These are phyloP conservation scores for Triangularia setosa DNA, from an alignment of 2,329 filamentous ascomycete genomes.

Conservation along the genomic window DNA sequence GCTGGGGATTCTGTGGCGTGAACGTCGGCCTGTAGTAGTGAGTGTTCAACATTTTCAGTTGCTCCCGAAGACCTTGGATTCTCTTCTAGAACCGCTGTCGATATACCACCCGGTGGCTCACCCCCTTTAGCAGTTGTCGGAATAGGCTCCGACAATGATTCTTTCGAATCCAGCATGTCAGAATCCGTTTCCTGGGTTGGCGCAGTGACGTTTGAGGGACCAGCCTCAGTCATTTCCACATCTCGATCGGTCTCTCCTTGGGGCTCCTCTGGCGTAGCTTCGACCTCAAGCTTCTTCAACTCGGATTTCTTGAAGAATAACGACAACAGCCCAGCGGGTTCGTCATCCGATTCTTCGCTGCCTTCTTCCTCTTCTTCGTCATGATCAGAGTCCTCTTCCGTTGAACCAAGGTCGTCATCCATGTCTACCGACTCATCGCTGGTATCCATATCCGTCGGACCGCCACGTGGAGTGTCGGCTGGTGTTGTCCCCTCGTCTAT, in stretches of 20 bases:
- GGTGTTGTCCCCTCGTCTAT: constrained; percentile 23
- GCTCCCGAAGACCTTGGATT: not conserved
- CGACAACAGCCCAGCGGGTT: constrained; percentile 48
- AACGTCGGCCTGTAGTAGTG: not conserved
- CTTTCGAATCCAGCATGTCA: constrained; percentile 33
- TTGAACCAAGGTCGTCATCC: constrained; percentile 62
- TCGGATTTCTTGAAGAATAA: constrained; percentile 59
- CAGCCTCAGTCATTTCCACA: constrained; percentile 7
- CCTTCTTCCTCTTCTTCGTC: constrained; percentile 43
- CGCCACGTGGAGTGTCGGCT: constrained; percentile 24
- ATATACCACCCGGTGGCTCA: not conserved
- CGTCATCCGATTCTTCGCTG: constrained; percentile 40
- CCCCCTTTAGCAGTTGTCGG: not conserved
- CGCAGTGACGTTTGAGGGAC: constrained; percentile 11
- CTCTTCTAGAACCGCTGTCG: not conserved
- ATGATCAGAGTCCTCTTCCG: constrained; percentile 44
- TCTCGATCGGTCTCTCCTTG: constrained; percentile 27
- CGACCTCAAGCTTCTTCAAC: constrained; percentile 47
- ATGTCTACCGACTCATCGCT: constrained; percentile 65
- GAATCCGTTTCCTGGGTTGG: constrained; percentile 26
- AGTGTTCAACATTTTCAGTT: not conserved
- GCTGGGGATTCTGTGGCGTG: not conserved
- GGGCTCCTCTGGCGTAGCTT: constrained; percentile 30
- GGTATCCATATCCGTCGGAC: constrained; percentile 43
- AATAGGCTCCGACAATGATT: not conserved